Base-by-base conservation (phyloP, 345 rosid species). In the Carallia brachiata region DNA sequence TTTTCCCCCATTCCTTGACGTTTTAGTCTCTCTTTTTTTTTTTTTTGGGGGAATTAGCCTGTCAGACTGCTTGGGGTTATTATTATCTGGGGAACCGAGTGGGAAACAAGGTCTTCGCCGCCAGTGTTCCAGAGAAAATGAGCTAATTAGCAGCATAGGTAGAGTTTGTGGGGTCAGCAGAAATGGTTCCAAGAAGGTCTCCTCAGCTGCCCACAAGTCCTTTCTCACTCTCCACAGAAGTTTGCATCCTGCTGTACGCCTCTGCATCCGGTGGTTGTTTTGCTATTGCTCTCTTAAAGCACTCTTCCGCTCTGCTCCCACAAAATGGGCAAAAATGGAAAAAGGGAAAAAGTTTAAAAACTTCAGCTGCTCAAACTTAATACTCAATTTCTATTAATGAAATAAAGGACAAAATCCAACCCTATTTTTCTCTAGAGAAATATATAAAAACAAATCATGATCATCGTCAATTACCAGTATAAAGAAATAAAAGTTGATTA, bases 81-180 rank as follows among this genome's bases (percentile, higher is more conserved):
- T 76, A 15, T 55, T 36, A 65, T 78, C 77, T 5, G 72, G 62
- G 54, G 84, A 80, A 58, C 58, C 66, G 18, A 88, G 83, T 73
- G 97, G 93, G 86, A 85, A 95, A 73, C 99, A 95, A 6, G 97
- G 70, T 92, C 97, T 2, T 95, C 97, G 5, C 92, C 97, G 0
- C 97, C 99, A 0, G 96, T 95, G 40, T 85, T 95, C 99, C 99
- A 95, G 28, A 95, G 84, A 77, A 95, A 95, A 81, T 90, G 78
- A 17, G 99, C 99, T 95, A 95, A 68, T 81, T 83, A 30, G 92
- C 93, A 0, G 99, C 90, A 61, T 92, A 70, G 57, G 64, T 75
- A 15, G 97, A 74, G 83, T 90, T 92, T 52, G 77, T 63, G 0
- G 99, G 97, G 56, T 92, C 97, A 0, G 82, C 92, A 56, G 90